phyloP scores from a whole-genome alignment of 192 early-diverging fungal species.

The Linnemannia hyalina region DNA sequence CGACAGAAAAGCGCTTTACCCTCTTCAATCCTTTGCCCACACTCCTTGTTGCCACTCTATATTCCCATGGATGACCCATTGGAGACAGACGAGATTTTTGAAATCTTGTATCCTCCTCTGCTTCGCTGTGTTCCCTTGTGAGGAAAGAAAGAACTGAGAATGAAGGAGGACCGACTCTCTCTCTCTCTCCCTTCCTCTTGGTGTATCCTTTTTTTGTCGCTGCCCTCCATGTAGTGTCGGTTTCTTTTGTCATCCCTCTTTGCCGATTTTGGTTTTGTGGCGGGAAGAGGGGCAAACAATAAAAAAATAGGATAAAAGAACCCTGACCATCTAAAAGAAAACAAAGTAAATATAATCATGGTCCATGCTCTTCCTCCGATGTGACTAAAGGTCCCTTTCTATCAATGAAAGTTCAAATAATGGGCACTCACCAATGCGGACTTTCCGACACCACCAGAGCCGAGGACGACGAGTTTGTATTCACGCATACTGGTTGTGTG shows the following conservation, averaged over 20 bases:
- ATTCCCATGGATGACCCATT: background rate
- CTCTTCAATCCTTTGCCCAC: background rate
- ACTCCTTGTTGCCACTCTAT: background rate
- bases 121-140: background rate
- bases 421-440: constrained; percentile 77
- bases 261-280: background rate
- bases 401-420: background rate
- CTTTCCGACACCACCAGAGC: constrained; percentile 91
- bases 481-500: constrained; percentile 76
- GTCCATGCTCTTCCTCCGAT: background rate
- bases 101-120: background rate
- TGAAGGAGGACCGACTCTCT: background rate
- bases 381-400: background rate
- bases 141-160: background rate
- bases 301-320: background rate
- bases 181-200: constrained; percentile 4
- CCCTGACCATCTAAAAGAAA: background rate
- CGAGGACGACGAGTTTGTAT: constrained; percentile 96
- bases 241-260: background rate
- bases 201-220: background rate
- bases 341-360: constrained; percentile 1
- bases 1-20: background rate
- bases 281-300: background rate
- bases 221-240: background rate
- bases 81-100: background rate